Evolutionary conservation across 192 early-diverging fungal genomes (phyloP), one percentile per base, ranked within the genome.

Genomic region (Linnemannia schmuckeri): DNA sequence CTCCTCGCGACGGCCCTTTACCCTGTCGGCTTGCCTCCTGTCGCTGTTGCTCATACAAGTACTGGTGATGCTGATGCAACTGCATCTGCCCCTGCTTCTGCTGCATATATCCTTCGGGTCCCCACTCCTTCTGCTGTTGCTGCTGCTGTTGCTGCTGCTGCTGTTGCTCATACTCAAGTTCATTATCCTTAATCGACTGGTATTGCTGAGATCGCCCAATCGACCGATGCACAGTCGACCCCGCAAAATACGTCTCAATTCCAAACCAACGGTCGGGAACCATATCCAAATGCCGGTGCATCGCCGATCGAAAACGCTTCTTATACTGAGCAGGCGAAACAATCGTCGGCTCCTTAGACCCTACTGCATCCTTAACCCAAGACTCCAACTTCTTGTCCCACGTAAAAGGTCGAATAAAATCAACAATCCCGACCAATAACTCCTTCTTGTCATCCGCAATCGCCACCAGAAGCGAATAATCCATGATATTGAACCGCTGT

Each of bases 361-460:
- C 96, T 20, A 98, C 97, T 0, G 97, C 92, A 82, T 98, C 98
- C 88, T 99, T 99, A 46, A 99, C 98, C 97, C 97, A 98, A 75
- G 94, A 97, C 85, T 99, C 98, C 24, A 99, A 84, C 88, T 97
- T 97, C 90, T 99, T 99, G 86, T 99, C 98, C 97, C 98, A 99
- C 0, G 98, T 99, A 87, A 98, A 99, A 10, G 97, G 97, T 68
- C 98, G 94, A 63, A 99, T 98, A 90, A 97, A 99, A 83, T 99
- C 98, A 88, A 99, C 97, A 73, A 99, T 99, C 8, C 98, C 98
- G n/a, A 98, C 96, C 47, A 99, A 95, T 12, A 99, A 89, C 89
- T 99, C 96, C 49, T 95, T 93, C 18, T 88, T 91, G 12, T 94
- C 91, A 55, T 95, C 96, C 71, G 98, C 97, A 75, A 99, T 96